Conservation (phyloP, 2,329 filamentous ascomycete genomes). For the Cladosporium sp. region DNA sequence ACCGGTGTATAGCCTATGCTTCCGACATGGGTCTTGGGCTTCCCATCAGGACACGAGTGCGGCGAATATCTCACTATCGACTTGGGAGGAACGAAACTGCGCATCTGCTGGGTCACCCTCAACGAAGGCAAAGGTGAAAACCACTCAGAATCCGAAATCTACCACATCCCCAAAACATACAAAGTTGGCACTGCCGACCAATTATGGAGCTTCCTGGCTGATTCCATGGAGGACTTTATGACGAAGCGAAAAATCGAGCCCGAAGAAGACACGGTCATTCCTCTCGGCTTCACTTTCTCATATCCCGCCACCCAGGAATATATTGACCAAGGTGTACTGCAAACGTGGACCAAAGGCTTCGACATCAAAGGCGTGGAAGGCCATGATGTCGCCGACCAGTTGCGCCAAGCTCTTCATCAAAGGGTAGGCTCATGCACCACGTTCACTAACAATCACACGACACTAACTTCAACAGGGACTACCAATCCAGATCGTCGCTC, state of each 20-base stretch:
- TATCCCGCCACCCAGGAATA: constrained; percentile 92
- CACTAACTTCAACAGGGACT: constrained; percentile 59
- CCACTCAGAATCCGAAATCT: constrained; percentile 95
- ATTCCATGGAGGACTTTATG: constrained; percentile 89
- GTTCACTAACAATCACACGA: neutral
- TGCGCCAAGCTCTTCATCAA: constrained; percentile 75
- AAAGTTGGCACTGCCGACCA: constrained; percentile 84
- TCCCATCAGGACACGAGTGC: constrained; percentile 82
- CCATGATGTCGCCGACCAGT: constrained; percentile 83
- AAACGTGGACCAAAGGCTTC: constrained; percentile 97
- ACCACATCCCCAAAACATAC: constrained; percentile 90
- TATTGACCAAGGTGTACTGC: constrained; percentile 88
- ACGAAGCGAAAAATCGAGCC: constrained; percentile 73
- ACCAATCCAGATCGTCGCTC: constrained; percentile 78
- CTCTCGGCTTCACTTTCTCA: constrained; percentile 94
- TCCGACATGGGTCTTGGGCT: constrained; percentile 93
- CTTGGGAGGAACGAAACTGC: constrained; percentile 94
- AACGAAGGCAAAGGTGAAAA: constrained; percentile 88
- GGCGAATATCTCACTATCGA: constrained; percentile 89
- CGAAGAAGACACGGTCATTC: constrained; percentile 64
- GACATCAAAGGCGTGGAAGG: constrained; percentile 92
- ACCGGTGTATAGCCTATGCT: constrained; percentile 77
- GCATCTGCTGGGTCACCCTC: constrained; percentile 90
- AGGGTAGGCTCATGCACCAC: constrained; percentile 51
- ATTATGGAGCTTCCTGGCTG: constrained; percentile 92